These are phyloP conservation scores for Hippophae gyantsensis DNA, from an alignment of 306 rosid species.

Conservation along the genomic window DNA sequence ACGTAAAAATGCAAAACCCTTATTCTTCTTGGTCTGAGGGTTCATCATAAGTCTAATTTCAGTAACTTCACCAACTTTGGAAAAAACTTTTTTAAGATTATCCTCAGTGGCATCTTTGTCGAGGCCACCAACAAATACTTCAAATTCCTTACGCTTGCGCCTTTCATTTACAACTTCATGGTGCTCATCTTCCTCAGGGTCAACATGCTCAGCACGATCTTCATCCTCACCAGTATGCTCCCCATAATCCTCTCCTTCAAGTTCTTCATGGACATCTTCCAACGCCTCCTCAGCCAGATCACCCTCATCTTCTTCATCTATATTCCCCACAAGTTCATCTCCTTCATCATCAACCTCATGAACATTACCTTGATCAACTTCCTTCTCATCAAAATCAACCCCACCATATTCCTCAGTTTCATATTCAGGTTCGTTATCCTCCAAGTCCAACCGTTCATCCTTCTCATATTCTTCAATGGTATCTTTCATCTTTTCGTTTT, in stretches of 20 bases:
- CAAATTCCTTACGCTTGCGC: slow-evolving; percentile 83
- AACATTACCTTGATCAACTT: slow-evolving; percentile 67
- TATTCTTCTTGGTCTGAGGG: slow-evolving; percentile 84
- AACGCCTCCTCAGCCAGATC: slow-evolving; percentile 67
- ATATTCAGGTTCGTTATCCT: slow-evolving; percentile 89
- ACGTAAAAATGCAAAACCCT: slow-evolving; percentile 97
- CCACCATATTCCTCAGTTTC: slow-evolving; percentile 81
- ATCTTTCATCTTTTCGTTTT: slow-evolving; percentile 77
- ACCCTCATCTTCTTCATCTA: slow-evolving; percentile 68
- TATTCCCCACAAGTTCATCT: slow-evolving; percentile 63
- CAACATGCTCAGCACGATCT: slow-evolving; percentile 47
- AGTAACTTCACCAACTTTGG: slow-evolving; percentile 69
- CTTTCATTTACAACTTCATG: slow-evolving; percentile 85
- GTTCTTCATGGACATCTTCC: slow-evolving; percentile 69
- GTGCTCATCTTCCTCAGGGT: slow-evolving; percentile 78
- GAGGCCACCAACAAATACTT: slow-evolving; percentile 94
- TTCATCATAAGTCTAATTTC: slow-evolving; percentile 97
- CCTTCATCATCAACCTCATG: slow-evolving; percentile 61
- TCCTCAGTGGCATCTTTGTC: slow-evolving; percentile 89
- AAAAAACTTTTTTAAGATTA: slow-evolving; percentile 72
- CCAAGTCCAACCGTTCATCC: slow-evolving; percentile 85
- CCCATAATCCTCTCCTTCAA: slow-evolving; percentile 68
- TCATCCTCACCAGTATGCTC: slow-evolving; percentile 55
- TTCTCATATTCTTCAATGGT: slow-evolving; percentile 68
- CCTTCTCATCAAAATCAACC: slow-evolving; percentile 93